Base-by-base conservation (phyloP, 2,329 filamentous ascomycete species). In the Fusarium bulbicola region DNA sequence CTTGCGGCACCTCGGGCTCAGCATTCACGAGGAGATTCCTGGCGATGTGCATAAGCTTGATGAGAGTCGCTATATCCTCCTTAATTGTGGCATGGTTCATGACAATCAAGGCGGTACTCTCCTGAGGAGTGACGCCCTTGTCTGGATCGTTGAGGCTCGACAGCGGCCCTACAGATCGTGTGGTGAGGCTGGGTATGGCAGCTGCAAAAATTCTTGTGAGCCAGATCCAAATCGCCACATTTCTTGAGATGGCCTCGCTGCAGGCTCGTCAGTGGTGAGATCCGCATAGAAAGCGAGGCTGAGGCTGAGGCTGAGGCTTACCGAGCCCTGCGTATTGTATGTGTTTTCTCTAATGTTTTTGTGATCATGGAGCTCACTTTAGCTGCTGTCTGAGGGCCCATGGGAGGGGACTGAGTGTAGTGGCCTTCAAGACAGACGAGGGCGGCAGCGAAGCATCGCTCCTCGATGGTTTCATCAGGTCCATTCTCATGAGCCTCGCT, bases 21-120 rank as follows among this genome's bases (percentile, higher is more conserved):
- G 88, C 87, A 15, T 90, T 91, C 36, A 91, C 90, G 30, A 92
- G 84, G 68, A 92, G 83, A 71, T 92, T 92, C 56, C 90, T 83
- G 3, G 89, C 89, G 76, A 92, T 90, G 68, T 91, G 89, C 87
- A 92, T 89, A 65, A 92, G 82, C 81, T 91, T 91, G 83, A 91
- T 91, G 59, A 92, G 83, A 65, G 89, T 87, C 59, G 88, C 87
- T 63, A 92, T 80, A 65, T 92, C 90, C 66, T 91, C 89, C 76
- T 90, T 89, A 66, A 92, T 84, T 32, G 84, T 84, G 11, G 83
- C 84, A 76, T 91, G 89, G 78, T 92, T 90, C 81, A 89, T 89
- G 40, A 91, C 85, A 67, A 92, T 91, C 42, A 92, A 82, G 21
- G 86, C 85, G 3, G 89, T 90, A 79, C 88, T 90, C 79, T 92